These are phyloP conservation scores for Colletotrichum trifolii DNA, from an alignment of 2,329 filamentous ascomycete species.

Conservation along the genomic window DNA sequence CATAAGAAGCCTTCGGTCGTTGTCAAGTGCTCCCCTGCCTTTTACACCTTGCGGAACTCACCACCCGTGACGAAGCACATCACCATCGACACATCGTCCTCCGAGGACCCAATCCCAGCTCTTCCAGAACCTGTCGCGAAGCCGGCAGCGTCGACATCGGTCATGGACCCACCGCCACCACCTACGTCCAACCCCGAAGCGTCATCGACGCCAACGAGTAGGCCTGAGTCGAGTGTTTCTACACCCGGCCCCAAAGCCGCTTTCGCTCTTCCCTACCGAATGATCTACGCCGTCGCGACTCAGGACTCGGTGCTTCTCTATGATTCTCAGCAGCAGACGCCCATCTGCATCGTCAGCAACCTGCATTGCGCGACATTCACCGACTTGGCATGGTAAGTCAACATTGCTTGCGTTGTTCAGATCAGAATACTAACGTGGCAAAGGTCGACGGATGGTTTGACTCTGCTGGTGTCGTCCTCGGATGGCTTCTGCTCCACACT, in stretches of 20 bases:
- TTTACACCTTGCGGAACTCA: conserved; percentile 82
- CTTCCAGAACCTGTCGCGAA: conserved; percentile 84
- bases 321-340: conserved; percentile 95
- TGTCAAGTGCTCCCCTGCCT: conserved; percentile 90
- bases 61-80: conserved; percentile 83
- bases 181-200: conserved; percentile 59
- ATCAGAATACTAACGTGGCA: conserved; percentile 1
- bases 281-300: conserved; percentile 96
- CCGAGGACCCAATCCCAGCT: conserved; percentile 84
- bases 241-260: conserved; percentile 73
- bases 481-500: conserved; percentile 97
- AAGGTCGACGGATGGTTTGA: conserved; percentile 63
- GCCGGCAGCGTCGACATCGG: conserved; percentile 65
- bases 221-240: conserved; percentile 57
- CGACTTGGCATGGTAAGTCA: conserved; percentile 91
- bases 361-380: conserved; percentile 98
- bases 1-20: conserved; percentile 99
- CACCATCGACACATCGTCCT: conserved; percentile 91
- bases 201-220: conserved; percentile 51
- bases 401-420: too few relatives aligned
- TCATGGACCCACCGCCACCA: conserved; percentile 86
- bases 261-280: conserved; percentile 89
- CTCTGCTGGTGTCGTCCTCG: conserved; percentile 92
- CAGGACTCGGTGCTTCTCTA: conserved; percentile 96
- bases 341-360: conserved; percentile 94